Conservation (phyloP, 2,329 filamentous ascomycete genomes). For the Cladophialophora psammophila region DNA sequence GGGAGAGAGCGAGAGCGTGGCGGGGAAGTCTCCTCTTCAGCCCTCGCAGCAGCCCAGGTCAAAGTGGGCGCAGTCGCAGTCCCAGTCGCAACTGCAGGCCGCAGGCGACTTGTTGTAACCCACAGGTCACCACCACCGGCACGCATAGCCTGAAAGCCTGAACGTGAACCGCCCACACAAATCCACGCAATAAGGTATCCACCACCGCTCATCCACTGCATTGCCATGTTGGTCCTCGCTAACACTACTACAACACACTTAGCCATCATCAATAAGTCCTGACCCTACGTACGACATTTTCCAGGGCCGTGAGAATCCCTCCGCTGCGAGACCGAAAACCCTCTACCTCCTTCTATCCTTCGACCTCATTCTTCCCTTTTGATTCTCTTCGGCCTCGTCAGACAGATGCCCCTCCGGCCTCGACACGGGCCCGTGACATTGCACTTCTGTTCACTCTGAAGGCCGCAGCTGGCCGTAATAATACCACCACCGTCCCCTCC, state of each 20-base stretch:
- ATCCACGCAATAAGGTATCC: slow-evolving; percentile 8
- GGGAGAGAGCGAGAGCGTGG: neutral
- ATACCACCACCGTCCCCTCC: slow-evolving; percentile 2
- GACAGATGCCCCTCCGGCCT: slow-evolving; percentile 32
- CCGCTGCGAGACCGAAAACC: neutral
- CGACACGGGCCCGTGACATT: slow-evolving; percentile 31
- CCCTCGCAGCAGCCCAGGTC: neutral
- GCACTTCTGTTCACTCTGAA: slow-evolving; percentile 24
- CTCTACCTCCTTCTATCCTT: slow-evolving; percentile 10
- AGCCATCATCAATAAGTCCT: slow-evolving; percentile 22
- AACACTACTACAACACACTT: slow-evolving; percentile 21
- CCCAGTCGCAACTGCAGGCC: neutral
- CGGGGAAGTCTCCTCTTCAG: neutral
- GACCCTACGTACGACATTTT: slow-evolving; percentile 20
- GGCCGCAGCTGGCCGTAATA: slow-evolving; percentile 15
- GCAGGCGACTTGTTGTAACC: neutral
- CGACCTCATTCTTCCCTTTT: slow-evolving; percentile 24
- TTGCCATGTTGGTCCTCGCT: slow-evolving; percentile 23
- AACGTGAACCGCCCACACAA: slow-evolving; percentile 1
- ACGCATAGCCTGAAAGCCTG: slow-evolving; percentile 2
- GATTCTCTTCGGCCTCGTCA: slow-evolving; percentile 16
- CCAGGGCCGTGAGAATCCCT: slow-evolving; percentile 13
- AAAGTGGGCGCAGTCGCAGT: slow-evolving; percentile 16
- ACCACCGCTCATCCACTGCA: slow-evolving; percentile 13
- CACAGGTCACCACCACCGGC: neutral